These are phyloP conservation scores for Xylaria intraflava DNA, from an alignment of 495 filamentous ascomycete genomes.

Conservation along the genomic window DNA sequence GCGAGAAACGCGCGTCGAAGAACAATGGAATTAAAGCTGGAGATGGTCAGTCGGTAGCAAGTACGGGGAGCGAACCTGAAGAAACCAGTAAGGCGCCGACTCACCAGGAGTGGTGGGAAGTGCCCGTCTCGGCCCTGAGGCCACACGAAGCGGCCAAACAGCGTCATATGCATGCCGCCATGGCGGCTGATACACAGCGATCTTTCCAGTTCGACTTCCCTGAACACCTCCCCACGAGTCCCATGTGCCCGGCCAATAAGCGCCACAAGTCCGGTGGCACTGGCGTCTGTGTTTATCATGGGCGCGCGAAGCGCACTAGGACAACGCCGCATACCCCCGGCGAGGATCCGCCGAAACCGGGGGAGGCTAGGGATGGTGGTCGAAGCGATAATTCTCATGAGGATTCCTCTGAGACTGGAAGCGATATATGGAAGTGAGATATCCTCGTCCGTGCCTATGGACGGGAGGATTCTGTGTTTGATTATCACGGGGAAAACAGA, in stretches of 20 bases:
- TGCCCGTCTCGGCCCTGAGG: slow-evolving; percentile 11
- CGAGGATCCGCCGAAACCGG: not conserved
- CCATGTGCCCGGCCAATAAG: slow-evolving; percentile 55
- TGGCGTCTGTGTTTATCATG: slow-evolving; percentile 48
- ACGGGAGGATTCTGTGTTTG: too few species aligned
- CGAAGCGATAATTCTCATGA: not conserved
- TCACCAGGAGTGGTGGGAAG: slow-evolving; percentile 28
- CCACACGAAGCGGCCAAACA: not conserved
- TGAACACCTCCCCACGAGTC: slow-evolving; percentile 59
- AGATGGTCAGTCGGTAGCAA: slow-evolving; percentile 1
- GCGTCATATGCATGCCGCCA: not conserved
- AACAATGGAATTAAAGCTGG: slow-evolving; percentile 3
- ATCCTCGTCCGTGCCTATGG: too few species aligned
- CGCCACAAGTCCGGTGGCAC: slow-evolving; percentile 47
- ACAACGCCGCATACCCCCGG: not conserved
- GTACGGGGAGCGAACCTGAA: not conserved
- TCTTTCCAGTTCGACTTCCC: slow-evolving; percentile 50
- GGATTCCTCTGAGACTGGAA: not conserved
- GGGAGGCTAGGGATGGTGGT: not conserved
- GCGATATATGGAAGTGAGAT: slow-evolving; percentile 9
- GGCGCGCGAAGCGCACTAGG: slow-evolving; percentile 16
- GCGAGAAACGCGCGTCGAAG: slow-evolving; percentile 2
- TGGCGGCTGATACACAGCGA: not conserved
- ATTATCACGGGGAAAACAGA: not conserved
- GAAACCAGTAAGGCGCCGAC: slow-evolving; percentile 5